These are phyloP conservation scores for Salix exigua DNA, from an alignment of 345 rosid genomes.

Conservation along the genomic window DNA sequence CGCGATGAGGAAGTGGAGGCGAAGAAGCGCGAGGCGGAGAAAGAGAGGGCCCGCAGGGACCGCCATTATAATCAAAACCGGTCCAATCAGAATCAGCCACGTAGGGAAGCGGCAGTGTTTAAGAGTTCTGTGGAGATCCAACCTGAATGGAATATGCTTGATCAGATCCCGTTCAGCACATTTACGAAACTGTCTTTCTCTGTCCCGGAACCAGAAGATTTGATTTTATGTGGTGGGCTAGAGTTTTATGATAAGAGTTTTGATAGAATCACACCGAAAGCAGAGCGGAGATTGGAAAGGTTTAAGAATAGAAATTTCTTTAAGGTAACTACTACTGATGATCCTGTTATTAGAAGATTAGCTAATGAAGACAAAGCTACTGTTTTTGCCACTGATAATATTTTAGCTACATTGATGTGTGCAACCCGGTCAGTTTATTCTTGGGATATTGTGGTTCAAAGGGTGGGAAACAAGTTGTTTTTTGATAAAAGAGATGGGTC, in stretches of 20 bases:
- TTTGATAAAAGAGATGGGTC: conserved; percentile 91
- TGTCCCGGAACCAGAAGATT: conserved; percentile 79
- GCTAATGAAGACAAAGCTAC: conserved; percentile 94
- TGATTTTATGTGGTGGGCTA: conserved; percentile 70
- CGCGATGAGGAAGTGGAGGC: conserved; percentile 97
- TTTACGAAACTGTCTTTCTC: conserved; percentile 79
- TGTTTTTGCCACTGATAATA: conserved; percentile 83
- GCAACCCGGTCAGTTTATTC: conserved; percentile 93
- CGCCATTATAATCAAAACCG: conserved; percentile 68
- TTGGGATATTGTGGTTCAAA: conserved; percentile 88
- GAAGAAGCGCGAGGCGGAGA: conserved; percentile 81
- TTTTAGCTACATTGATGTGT: conserved; percentile 80
- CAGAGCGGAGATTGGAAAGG: conserved; percentile 79
- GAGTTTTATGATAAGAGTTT: conserved; percentile 66
- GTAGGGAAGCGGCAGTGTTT: conserved; percentile 81
- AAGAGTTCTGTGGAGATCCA: conserved; percentile 93
- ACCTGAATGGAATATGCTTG: conserved; percentile 98
- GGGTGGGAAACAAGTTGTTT: conserved; percentile 88
- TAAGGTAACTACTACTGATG: conserved; percentile 92
- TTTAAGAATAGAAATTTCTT: conserved; percentile 85
- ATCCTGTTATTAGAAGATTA: conserved; percentile 74
- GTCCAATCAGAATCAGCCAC: conserved; percentile 56
- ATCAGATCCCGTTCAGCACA: conserved; percentile 87
- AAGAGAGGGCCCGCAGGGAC: conserved; percentile 88
- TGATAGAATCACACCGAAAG: conserved; percentile 77